These are phyloP conservation scores for Neofusicoccum kwambonambiense DNA, from an alignment of 2,329 filamentous ascomycete species.

Conservation along the genomic window DNA sequence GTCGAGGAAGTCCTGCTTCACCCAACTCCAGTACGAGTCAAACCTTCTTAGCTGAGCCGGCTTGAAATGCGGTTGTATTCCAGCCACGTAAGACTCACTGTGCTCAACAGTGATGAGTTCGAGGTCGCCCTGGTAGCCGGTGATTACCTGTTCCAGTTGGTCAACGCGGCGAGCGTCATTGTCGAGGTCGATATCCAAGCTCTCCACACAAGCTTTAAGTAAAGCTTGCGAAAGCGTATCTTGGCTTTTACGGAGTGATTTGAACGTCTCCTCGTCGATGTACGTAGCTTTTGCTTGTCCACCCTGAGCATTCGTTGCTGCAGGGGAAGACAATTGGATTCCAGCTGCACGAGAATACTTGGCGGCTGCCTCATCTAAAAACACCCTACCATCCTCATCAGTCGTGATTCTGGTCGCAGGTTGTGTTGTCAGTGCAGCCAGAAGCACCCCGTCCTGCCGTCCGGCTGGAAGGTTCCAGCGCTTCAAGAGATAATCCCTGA, in stretches of 20 bases:
- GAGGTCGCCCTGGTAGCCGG: constrained; percentile 20
- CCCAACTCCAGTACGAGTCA: constrained; percentile 42
- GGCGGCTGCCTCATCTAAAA: not conserved
- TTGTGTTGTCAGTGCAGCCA: not conserved
- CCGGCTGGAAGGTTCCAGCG: not conserved
- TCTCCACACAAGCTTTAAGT: not conserved
- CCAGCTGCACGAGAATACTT: not conserved
- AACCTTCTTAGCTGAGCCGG: constrained; percentile 29
- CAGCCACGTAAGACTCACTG: constrained; percentile 30
- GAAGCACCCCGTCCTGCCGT: not conserved
- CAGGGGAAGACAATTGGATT: not conserved
- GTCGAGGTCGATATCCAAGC: not conserved
- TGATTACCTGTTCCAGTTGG: constrained; percentile 12
- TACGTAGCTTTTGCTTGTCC: not conserved
- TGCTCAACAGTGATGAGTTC: constrained; percentile 31
- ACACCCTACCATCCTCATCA: constrained; percentile 1
- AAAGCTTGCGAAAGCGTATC: not conserved
- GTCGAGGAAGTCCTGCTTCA: constrained; percentile 25
- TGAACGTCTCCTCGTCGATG: constrained; percentile 2
- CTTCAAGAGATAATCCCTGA: not conserved
- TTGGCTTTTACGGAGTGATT: not conserved
- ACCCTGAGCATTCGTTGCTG: not conserved
- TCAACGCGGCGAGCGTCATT: not conserved
- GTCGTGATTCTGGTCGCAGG: not conserved
- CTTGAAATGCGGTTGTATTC: constrained; percentile 33